Percentiles rank a stretch among this genome's conserved stretches.
phyloP scores from a whole-genome alignment of 1,139 yeast species.

The Yamadazyma blattariae region DNA sequence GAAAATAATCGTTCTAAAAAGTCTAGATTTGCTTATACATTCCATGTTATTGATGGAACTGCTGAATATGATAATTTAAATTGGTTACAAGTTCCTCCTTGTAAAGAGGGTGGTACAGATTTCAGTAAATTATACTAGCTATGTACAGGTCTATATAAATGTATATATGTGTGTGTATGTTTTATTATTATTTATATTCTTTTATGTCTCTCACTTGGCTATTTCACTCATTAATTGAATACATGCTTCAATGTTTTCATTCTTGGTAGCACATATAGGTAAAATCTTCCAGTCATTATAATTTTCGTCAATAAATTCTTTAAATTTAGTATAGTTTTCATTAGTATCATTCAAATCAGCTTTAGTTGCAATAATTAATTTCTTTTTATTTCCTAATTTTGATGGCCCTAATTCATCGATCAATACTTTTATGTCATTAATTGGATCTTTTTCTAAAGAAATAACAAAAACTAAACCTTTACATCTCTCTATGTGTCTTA shows the following conservation, averaged over 20 bases:
- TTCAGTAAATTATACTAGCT: constrained; percentile 47
- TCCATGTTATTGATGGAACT: constrained; percentile 72
- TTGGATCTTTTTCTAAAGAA: constrained; percentile 68
- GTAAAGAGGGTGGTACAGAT: constrained; percentile 53
- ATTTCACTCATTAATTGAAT: constrained; percentile 69
- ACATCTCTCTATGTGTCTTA: constrained; percentile 89
- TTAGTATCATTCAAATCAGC: constrained; percentile 69
- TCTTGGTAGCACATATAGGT: constrained; percentile 79
- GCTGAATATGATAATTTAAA: constrained; percentile 58
- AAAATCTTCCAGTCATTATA: constrained; percentile 59
- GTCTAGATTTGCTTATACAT: constrained; percentile 75
- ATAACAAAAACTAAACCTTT: constrained; percentile 87
- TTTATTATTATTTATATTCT: background rate
- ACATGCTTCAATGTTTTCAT: constrained; percentile 70
- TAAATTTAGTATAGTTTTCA: constrained; percentile 42
- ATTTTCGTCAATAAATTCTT: constrained; percentile 34
- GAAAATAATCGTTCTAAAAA: constrained; percentile 53
- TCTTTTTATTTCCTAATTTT: constrained; percentile 56
- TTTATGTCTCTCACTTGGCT: constrained; percentile 23
- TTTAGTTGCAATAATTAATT: constrained; percentile 83
- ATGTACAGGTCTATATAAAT: too few relatives aligned
- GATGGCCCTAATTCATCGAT: constrained; percentile 67
- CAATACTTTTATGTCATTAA: constrained; percentile 57
- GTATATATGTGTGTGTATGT: too few relatives aligned
- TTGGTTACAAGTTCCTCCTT: constrained; percentile 77